phyloP scores from a whole-genome alignment of 257 asterid species.

The Handroanthus guayacan region DNA sequence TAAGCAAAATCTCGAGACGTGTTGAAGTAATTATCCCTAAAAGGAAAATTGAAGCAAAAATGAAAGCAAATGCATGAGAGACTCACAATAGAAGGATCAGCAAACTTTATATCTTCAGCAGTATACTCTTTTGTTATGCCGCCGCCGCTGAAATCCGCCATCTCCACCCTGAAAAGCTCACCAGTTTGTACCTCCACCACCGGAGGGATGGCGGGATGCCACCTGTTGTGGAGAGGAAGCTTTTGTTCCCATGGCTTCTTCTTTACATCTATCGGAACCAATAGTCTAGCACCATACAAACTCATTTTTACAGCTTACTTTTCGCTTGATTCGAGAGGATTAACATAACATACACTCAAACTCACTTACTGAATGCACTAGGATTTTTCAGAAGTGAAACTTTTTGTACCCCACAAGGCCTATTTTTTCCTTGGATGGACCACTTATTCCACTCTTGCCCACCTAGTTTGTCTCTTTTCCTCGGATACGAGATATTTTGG shows the following conservation, averaged over 20 bases:
- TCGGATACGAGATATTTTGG: conserved; percentile 6
- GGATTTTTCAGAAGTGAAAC: conserved; percentile 14
- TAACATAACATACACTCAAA: neutral
- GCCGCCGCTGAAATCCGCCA: conserved; percentile 88
- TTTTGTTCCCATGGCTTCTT: conserved; percentile 76
- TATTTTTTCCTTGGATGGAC: conserved; percentile 28
- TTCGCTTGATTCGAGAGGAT: neutral
- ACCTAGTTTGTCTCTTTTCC: neutral
- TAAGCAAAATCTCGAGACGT: too few relatives aligned
- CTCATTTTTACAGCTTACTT: conserved; percentile 39
- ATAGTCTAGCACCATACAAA: conserved; percentile 53
- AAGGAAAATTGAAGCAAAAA: neutral
- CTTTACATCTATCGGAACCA: conserved; percentile 72
- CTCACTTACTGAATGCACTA: neutral
- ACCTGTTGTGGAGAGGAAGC: conserved; percentile 80
- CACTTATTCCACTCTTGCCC: conserved; percentile 27
- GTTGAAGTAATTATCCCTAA: neutral
- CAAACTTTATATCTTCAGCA: conserved; percentile 70
- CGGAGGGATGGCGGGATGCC: conserved; percentile 87
- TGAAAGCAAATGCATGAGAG: conserved; percentile 10
- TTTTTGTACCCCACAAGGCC: conserved; percentile 22
- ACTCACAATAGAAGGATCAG: conserved; percentile 69
- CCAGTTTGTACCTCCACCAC: conserved; percentile 71
- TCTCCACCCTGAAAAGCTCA: conserved; percentile 81
- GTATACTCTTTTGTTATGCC: conserved; percentile 65